Evolutionary conservation across 1,284 basidiomycete genomes (phyloP), one percentile per base, ranked within the genome.

Genomic region (Apiotrichum gamsii): DNA sequence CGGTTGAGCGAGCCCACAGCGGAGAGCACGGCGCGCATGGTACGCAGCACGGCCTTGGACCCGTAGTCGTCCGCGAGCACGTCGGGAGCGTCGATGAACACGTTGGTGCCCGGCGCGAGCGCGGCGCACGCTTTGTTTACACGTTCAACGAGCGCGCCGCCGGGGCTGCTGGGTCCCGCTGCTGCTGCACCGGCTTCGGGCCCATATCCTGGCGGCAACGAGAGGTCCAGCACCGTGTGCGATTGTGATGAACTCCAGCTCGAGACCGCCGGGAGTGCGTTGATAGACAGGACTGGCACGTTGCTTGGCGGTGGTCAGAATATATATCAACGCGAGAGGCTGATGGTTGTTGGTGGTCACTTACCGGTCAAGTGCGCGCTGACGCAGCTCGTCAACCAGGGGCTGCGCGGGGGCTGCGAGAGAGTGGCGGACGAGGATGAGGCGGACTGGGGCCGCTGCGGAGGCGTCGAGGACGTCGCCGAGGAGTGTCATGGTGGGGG

Each of bases 71-170:
- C 66, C 1, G 64, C 65, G 4, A 70, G 47, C 8, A 67, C 37
- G 47, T 71, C 69, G 0, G 63, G 39, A 0, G 62, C 68, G 49
- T 72, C 70, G 25, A 72, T 60, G 31, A 60, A 64, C 1, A 72
- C 58, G 42, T 69, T 64, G 14, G 58, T 52, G 3, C 57, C 51
- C 5, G 48, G 37, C 1, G 40, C 31, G 15, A 57, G 49, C 5
- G 38, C 16, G 3, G 41, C 18, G 48, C 58, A n/a, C n/a, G n/a
- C n/a, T n/a, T n/a, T n/a, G n/a, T n/a, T n/a, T n/a, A n/a, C n/a
- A n/a, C n/a, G n/a, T n/a, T n/a, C n/a, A n/a, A n/a, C n/a, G n/a
- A n/a, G n/a, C n/a, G n/a, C n/a, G n/a, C n/a, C n/a, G n/a, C n/a
- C n/a, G n/a, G n/a, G n/a, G n/a, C n/a, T n/a, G n/a, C n/a, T n/a